Percentiles rank a stretch among this genome's conserved stretches.
phyloP scores from a whole-genome alignment of 441 rosid species.

The Gossypium aridum region DNA sequence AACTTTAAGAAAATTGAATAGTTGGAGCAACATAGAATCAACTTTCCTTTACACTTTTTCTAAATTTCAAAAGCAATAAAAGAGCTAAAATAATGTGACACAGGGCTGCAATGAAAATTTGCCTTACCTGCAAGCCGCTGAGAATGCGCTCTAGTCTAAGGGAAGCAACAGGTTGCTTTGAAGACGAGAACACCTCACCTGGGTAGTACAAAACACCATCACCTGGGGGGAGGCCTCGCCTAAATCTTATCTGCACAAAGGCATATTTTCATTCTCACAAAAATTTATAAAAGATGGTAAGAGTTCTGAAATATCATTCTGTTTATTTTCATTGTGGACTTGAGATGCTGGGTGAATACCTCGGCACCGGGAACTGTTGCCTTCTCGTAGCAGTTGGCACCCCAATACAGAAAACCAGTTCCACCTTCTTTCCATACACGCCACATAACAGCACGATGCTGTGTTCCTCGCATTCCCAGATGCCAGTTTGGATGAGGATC shows the following conservation, averaged over 20 bases:
- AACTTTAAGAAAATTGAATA: no score
- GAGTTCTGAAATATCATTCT: neutral
- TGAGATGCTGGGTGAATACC: slow-evolving; percentile 33
- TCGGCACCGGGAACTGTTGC: slow-evolving; percentile 89
- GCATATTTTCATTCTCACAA: neutral
- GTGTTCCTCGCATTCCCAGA: slow-evolving; percentile 94
- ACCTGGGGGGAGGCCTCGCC: slow-evolving; percentile 87
- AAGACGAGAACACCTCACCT: slow-evolving; percentile 84
- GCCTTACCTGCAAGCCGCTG: slow-evolving; percentile 79
- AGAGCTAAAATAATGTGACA: neutral
- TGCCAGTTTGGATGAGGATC: slow-evolving; percentile 99
- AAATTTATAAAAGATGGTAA: neutral
- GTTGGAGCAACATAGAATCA: no score
- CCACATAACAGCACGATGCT: slow-evolving; percentile 51
- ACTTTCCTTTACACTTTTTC: no score
- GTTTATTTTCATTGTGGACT: neutral
- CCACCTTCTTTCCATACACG: slow-evolving; percentile 99
- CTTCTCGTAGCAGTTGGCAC: slow-evolving; percentile 94
- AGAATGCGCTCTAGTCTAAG: slow-evolving; percentile 84
- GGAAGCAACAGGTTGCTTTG: slow-evolving; percentile 79
- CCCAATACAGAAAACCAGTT: slow-evolving; percentile 94
- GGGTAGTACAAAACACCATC: neutral
- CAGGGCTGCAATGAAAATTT: neutral
- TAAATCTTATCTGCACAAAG: slow-evolving; percentile 60
- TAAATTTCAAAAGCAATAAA: neutral